Conservation (phyloP, 768 basidiomycete genomes). For the Lepiota brunneoincarnata region DNA sequence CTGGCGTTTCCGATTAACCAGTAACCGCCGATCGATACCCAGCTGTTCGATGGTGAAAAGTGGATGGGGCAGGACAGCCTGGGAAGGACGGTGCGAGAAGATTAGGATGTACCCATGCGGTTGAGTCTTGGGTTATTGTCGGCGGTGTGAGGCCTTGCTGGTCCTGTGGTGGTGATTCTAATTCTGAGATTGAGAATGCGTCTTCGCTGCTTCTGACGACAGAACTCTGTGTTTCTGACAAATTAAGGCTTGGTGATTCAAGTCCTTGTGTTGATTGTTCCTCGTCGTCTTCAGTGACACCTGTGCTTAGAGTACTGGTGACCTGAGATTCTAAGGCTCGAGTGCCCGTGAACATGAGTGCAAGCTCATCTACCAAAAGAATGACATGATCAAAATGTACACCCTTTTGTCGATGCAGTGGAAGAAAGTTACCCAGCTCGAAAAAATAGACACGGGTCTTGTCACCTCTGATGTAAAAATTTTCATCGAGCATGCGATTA, state of each 20-base stretch:
- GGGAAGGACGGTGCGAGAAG: slow-evolving; percentile 30
- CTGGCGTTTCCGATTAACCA: slow-evolving; percentile 92
- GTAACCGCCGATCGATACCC: slow-evolving; percentile 83
- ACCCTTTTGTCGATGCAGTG: background rate
- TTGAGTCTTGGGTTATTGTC: slow-evolving; percentile 4
- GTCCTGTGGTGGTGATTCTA: slow-evolving; percentile 13
- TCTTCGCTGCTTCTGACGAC: background rate
- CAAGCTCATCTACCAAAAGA: slow-evolving; percentile 62
- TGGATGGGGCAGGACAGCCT: slow-evolving; percentile 44
- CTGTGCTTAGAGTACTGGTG: slow-evolving; percentile 27
- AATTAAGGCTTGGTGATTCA: background rate
- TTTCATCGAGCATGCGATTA: slow-evolving; percentile 84
- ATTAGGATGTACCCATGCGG: slow-evolving; percentile 32
- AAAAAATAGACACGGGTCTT: slow-evolving; percentile 99
- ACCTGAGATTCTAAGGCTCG: slow-evolving; percentile 32
- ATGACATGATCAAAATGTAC: slow-evolving; percentile 3
- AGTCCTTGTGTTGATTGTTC: background rate
- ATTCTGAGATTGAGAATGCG: background rate
- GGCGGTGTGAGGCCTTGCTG: background rate
- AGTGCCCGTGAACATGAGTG: slow-evolving; percentile 74
- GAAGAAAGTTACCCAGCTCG: slow-evolving; percentile 57
- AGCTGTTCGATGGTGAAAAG: slow-evolving; percentile 82
- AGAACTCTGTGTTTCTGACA: background rate
- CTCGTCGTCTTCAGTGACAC: slow-evolving; percentile 32
- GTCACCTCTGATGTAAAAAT: slow-evolving; percentile 96